phyloP scores from a whole-genome alignment of 1,284 basidiomycete species.

The Rhodotorula glutinis region DNA sequence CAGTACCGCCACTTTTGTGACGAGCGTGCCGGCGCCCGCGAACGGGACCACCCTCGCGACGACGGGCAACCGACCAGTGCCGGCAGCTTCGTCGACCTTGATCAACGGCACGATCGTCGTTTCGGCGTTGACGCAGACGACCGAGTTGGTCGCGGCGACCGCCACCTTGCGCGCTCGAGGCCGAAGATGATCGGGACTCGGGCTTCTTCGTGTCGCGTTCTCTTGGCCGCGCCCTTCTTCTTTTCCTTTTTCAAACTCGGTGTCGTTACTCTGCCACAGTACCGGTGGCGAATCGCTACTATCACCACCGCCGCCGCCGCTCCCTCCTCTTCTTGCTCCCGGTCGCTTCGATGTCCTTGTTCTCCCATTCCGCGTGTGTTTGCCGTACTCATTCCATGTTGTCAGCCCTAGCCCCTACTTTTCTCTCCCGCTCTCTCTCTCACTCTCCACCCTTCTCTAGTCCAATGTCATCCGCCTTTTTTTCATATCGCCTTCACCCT shows the following conservation, averaged over 20 bases:
- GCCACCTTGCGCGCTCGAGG: neutral
- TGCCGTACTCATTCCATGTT: neutral
- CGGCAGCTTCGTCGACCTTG: slow-evolving; percentile 13
- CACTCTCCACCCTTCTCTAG: slow-evolving; percentile 9
- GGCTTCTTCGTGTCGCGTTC: too few species aligned
- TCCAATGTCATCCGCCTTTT: neutral
- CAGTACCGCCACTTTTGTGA: neutral
- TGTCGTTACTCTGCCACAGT: too few species aligned
- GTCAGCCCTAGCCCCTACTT: neutral
- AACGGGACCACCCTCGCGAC: slow-evolving; percentile 22
- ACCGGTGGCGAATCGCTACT: too few species aligned
- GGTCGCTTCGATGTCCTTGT: neutral
- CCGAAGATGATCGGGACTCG: neutral
- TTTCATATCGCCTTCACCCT: neutral
- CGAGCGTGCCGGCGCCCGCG: slow-evolving; percentile 9
- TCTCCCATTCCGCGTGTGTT: neutral
- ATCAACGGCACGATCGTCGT: slow-evolving; percentile 13
- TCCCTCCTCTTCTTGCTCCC: neutral
- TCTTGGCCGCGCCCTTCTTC: too few species aligned
- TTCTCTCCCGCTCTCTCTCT: neutral
- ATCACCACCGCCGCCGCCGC: too few species aligned
- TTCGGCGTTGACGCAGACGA: neutral
- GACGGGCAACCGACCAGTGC: slow-evolving; percentile 33
- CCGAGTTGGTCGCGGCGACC: neutral
- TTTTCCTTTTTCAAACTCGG: too few species aligned